Conservation (phyloP, 2,329 filamentous ascomycete species). For the Phialemoniopsis sp. region DNA sequence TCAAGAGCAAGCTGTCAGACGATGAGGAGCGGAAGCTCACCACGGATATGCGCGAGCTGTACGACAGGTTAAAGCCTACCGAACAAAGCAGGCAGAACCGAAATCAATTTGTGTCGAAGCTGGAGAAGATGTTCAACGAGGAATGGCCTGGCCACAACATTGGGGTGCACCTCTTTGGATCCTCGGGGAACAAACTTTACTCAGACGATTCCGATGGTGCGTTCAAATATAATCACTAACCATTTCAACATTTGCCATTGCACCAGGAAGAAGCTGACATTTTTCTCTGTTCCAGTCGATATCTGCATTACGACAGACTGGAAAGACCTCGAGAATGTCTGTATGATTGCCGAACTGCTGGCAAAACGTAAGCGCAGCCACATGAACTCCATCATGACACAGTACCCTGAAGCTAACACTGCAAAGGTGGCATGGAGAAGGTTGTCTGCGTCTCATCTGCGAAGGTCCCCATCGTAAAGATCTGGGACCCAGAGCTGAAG, state of each 20-base stretch:
- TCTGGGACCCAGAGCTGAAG: conserved; percentile 91
- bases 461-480: conserved; percentile 97
- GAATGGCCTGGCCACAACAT: conserved; percentile 92
- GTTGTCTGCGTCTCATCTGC: conserved; percentile 92
- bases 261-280: background rate
- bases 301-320: conserved; percentile 94
- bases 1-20: conserved; percentile 65
- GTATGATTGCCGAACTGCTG: conserved; percentile 82
- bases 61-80: conserved; percentile 79
- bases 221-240: conserved; percentile 25
- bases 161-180: conserved; percentile 92
- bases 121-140: conserved; percentile 82
- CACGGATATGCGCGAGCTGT: conserved; percentile 80
- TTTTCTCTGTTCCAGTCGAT: conserved; percentile 60
- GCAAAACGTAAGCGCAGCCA: conserved; percentile 65
- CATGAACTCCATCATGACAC: background rate
- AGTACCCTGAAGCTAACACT: background rate
- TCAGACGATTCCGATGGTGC: conserved; percentile 94
- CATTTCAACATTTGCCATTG: no score
- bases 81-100: conserved; percentile 73
- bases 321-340: conserved; percentile 84
- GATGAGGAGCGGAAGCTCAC: conserved; percentile 74
- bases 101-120: conserved; percentile 73
- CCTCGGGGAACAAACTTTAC: conserved; percentile 90
- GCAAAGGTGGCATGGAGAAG: conserved; percentile 88